phyloP scores from a whole-genome alignment of 768 basidiomycete species.

The Trametes punicea region DNA sequence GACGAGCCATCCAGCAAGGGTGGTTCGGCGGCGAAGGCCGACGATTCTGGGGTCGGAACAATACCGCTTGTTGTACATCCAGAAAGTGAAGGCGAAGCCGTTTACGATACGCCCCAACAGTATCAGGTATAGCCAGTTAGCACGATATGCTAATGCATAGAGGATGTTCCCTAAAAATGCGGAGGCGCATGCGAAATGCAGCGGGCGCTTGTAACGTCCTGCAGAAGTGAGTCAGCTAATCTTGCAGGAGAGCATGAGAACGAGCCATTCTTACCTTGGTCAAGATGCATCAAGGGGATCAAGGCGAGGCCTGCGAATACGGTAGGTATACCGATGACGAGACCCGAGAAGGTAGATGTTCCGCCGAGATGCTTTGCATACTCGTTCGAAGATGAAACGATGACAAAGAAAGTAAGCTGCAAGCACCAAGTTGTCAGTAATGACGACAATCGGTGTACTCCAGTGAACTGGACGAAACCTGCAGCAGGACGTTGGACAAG shows the following conservation, averaged over 20 bases:
- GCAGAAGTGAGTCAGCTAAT: not conserved
- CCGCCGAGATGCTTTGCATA: constrained; percentile 65
- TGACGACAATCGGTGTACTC: too few species aligned
- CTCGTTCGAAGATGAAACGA: constrained; percentile 62
- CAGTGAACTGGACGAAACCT: constrained; percentile 34
- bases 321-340: constrained; percentile 67
- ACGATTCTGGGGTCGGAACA: constrained; percentile 69
- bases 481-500: constrained; percentile 40
- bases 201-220: constrained; percentile 55
- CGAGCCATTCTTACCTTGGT: constrained; percentile 42
- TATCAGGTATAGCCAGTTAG: constrained; percentile 63
- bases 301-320: constrained; percentile 57
- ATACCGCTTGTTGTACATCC: constrained; percentile 68
- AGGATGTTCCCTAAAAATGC: constrained; percentile 55
- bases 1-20: constrained; percentile 59
- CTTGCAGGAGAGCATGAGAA: not conserved
- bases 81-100: constrained; percentile 57
- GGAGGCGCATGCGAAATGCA: constrained; percentile 51
- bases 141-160: constrained; percentile 58
- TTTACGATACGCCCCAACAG: constrained; percentile 66
- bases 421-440: too few species aligned
- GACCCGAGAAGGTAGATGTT: constrained; percentile 64
- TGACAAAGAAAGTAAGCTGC: constrained; percentile 67
- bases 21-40: constrained; percentile 59
- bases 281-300: constrained; percentile 51